Conservation (phyloP, 305 asterid genomes). For the Fraxinus platypoda region DNA sequence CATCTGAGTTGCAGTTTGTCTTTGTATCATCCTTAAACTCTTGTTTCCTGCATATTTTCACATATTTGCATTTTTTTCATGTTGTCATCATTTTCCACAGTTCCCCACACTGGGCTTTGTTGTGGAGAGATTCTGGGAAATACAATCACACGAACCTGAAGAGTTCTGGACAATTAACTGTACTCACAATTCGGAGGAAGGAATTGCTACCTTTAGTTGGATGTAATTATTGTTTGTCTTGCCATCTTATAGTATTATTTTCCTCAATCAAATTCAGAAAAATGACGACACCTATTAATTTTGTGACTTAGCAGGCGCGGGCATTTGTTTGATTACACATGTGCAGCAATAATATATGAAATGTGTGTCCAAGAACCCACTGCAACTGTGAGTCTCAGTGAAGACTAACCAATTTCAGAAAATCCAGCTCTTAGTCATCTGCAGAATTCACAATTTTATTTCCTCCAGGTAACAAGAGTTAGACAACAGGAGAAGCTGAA, state of each 20-base stretch:
- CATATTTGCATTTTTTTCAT: slow-evolving; percentile 14
- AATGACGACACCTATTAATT: slow-evolving; percentile 26
- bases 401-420: slow-evolving; percentile 17
- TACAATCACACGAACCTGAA: slow-evolving; percentile 92
- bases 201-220: slow-evolving; percentile 80
- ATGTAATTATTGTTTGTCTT: slow-evolving; percentile 52
- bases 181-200: slow-evolving; percentile 83
- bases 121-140: slow-evolving; percentile 98
- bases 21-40: slow-evolving; percentile 4
- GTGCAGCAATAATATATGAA: slow-evolving; percentile 81
- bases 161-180: slow-evolving; percentile 95
- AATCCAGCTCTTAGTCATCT: slow-evolving; percentile 18
- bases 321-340: slow-evolving; percentile 90
- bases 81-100: slow-evolving; percentile 45
- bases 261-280: background rate
- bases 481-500: slow-evolving; percentile 71
- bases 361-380: slow-evolving; percentile 84
- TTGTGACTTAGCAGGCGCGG: slow-evolving; percentile 76
- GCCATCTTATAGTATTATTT: slow-evolving; percentile 6
- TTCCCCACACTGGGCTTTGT: slow-evolving; percentile 95
- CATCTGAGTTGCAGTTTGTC: background rate
- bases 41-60: slow-evolving; percentile 9
- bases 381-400: slow-evolving; percentile 76
- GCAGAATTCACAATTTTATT: slow-evolving; percentile 23
- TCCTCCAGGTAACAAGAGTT: slow-evolving; percentile 70